Percentiles rank a stretch among this genome's conserved stretches.
These are phyloP conservation scores for Petrea volubilis DNA, from an alignment of 257 asterid species.

Conservation along the genomic window DNA sequence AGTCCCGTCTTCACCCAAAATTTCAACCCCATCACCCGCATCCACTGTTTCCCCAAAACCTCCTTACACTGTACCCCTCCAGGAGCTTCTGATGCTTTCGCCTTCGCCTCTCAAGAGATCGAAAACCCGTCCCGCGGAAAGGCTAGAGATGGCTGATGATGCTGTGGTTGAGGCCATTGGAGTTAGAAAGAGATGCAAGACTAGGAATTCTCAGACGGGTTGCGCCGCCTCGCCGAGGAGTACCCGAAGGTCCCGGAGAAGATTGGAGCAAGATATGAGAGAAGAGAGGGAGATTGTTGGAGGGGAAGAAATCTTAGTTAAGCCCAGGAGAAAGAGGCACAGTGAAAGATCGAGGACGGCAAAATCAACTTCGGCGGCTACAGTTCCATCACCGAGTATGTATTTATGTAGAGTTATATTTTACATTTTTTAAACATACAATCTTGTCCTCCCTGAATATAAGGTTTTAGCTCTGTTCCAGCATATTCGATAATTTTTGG, in stretches of 20 bases:
- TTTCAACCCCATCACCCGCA: slow-evolving; percentile 56
- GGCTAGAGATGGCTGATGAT: slow-evolving; percentile 54
- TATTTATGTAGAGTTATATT: not conserved
- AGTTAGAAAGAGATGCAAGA: slow-evolving; percentile 51
- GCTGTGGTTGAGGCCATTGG: slow-evolving; percentile 46
- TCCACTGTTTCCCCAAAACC: slow-evolving; percentile 49
- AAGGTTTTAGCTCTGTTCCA: not conserved
- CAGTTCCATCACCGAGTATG: slow-evolving; percentile 57
- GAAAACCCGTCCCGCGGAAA: slow-evolving; percentile 47
- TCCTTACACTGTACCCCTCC: slow-evolving; percentile 54
- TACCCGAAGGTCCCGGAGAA: slow-evolving; percentile 56
- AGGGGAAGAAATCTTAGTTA: slow-evolving; percentile 56
- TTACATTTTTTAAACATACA: too few species aligned
- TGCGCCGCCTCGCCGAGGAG: slow-evolving; percentile 60
- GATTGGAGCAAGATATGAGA: slow-evolving; percentile 64
- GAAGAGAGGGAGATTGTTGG: slow-evolving; percentile 61
- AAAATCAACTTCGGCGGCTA: slow-evolving; percentile 41
- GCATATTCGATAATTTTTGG: not conserved
- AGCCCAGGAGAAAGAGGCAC: slow-evolving; percentile 69
- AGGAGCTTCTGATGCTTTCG: slow-evolving; percentile 64
- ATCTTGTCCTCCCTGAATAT: too few species aligned
- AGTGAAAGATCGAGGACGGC: slow-evolving; percentile 55
- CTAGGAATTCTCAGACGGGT: slow-evolving; percentile 30
- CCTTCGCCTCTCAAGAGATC: slow-evolving; percentile 67
- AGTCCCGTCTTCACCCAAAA: slow-evolving; percentile 66